Conservation (phyloP, 2,329 filamentous ascomycete species). For the Fusarium veterinarium region DNA sequence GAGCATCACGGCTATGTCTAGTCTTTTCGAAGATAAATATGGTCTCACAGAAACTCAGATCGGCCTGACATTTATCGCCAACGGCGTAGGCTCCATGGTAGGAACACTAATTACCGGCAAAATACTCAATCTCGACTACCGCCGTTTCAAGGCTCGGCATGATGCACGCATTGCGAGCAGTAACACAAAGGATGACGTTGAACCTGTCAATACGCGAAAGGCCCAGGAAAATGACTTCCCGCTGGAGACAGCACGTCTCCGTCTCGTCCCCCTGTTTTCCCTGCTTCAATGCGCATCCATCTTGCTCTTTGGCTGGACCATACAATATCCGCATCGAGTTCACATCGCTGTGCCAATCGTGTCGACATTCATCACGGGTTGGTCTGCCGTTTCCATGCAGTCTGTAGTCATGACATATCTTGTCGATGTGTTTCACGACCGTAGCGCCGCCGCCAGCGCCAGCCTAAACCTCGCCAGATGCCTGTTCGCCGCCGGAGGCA, state of each 20-base stretch:
- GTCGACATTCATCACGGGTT: constrained; percentile 63
- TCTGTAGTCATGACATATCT: constrained; percentile 63
- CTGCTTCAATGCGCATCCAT: constrained; percentile 59
- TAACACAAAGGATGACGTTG: fast-evolving
- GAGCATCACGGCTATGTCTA: constrained; percentile 64
- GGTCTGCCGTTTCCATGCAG: constrained; percentile 62
- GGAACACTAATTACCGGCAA: constrained; percentile 64
- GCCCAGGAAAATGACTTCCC: constrained; percentile 52
- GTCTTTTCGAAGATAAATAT: constrained; percentile 58
- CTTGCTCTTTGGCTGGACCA: constrained; percentile 64
- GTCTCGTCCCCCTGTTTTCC: constrained; percentile 59
- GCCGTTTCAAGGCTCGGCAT: constrained; percentile 48
- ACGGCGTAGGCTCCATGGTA: constrained; percentile 65
- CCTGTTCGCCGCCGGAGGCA: constrained; percentile 62
- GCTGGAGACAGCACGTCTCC: constrained; percentile 62
- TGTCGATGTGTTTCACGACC: constrained; percentile 63
- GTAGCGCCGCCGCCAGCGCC: constrained; percentile 64
- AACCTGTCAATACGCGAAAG: fast-evolving
- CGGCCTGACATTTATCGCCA: constrained; percentile 65
- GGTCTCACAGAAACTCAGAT: constrained; percentile 57
- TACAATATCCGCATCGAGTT: constrained; percentile 55
- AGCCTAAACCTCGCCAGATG: constrained; percentile 65
- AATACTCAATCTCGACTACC: constrained; percentile 64
- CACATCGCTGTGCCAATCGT: constrained; percentile 63
- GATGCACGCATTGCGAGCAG: neutral